Evolutionary conservation across 371 early-diverging fungal species (phyloP).

Genomic region (Mortierella sp.): DNA sequence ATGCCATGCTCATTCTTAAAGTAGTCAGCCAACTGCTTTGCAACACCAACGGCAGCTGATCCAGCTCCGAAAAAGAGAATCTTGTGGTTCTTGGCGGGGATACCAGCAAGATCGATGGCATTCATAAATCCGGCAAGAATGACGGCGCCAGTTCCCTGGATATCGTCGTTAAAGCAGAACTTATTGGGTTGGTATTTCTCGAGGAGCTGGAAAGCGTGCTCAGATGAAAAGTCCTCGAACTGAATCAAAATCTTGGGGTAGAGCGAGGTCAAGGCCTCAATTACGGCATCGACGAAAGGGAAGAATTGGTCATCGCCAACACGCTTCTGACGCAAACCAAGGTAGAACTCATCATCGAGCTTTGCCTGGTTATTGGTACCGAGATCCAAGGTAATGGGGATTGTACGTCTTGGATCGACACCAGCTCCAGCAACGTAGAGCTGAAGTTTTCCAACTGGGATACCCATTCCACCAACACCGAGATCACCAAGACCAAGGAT

Average conservation of each 20-base stretch:
- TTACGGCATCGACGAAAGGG: slow-evolving; percentile 84
- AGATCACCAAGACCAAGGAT: slow-evolving; percentile 94
- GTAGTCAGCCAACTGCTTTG: slow-evolving; percentile 83
- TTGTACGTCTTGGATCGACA: slow-evolving; percentile 84
- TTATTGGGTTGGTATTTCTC: slow-evolving; percentile 74
- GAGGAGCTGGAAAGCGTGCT: slow-evolving; percentile 85
- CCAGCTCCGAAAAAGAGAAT: slow-evolving; percentile 93
- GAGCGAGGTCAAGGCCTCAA: slow-evolving; percentile 72
- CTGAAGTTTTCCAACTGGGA: slow-evolving; percentile 93
- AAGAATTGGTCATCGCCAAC: slow-evolving; percentile 81
- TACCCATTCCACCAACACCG: slow-evolving; percentile 93
- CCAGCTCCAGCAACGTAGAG: slow-evolving; percentile 93
- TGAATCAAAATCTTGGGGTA: slow-evolving; percentile 89
- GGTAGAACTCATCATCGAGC: slow-evolving; percentile 87
- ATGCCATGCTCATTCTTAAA: slow-evolving; percentile 76
- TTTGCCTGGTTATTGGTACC: slow-evolving; percentile 87
- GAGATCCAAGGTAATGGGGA: slow-evolving; percentile 91
- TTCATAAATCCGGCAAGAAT: slow-evolving; percentile 93
- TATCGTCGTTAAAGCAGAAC: slow-evolving; percentile 84
- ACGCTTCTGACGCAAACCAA: slow-evolving; percentile 83
- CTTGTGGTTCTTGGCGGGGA: slow-evolving; percentile 78
- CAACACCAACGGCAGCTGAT: slow-evolving; percentile 92
- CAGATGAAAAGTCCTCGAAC: slow-evolving; percentile 94
- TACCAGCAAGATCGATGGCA: slow-evolving; percentile 76
- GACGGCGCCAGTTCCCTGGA: slow-evolving; percentile 94